Percentiles rank a stretch among this genome's conserved stretches.
Conservation (phyloP, 768 basidiomycete genomes). For the Termitomyces titanicus region DNA sequence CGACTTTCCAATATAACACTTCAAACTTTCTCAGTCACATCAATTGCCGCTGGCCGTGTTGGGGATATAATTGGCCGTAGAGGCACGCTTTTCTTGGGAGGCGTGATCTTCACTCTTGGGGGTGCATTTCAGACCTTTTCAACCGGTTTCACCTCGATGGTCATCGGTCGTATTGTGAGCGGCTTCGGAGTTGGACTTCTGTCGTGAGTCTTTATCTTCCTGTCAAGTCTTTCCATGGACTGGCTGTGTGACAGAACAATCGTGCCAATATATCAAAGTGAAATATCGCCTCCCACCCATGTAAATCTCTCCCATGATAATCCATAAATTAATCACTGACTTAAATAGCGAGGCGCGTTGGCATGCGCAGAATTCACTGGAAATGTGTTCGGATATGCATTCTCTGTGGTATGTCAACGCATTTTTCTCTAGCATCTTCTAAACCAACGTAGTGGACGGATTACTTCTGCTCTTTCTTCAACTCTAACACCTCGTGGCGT, state of each 20-base stretch:
- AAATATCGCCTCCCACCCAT: conserved; percentile 86
- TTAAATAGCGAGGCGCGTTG: conserved; percentile 67
- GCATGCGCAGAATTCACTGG: conserved; percentile 92
- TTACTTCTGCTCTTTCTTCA: conserved; percentile 83
- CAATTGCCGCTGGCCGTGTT: conserved; percentile 84
- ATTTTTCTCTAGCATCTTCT: background rate
- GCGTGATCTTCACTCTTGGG: conserved; percentile 80
- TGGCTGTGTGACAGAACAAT: conserved; percentile 54
- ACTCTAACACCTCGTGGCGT: conserved; percentile 80
- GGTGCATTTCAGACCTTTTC: conserved; percentile 86
- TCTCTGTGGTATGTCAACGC: conserved; percentile 62
- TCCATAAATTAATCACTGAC: background rate
- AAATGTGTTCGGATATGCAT: conserved; percentile 82
- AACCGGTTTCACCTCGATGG: conserved; percentile 74
- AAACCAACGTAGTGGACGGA: conserved; percentile 66
- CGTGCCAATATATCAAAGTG: conserved; percentile 86
- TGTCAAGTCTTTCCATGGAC: background rate
- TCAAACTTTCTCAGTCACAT: conserved; percentile 75
- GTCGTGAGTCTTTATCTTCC: conserved; percentile 51
- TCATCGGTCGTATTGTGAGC: conserved; percentile 76
- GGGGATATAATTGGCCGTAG: conserved; percentile 85
- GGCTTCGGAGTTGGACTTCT: conserved; percentile 90
- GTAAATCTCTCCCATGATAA: conserved; percentile 27
- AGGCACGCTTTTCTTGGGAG: conserved; percentile 81
- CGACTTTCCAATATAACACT: background rate